Evolutionary conservation across 2,329 filamentous ascomycete genomes (phyloP), one percentile per base, ranked within the genome.

Genomic region (Talaromyces sp.): DNA sequence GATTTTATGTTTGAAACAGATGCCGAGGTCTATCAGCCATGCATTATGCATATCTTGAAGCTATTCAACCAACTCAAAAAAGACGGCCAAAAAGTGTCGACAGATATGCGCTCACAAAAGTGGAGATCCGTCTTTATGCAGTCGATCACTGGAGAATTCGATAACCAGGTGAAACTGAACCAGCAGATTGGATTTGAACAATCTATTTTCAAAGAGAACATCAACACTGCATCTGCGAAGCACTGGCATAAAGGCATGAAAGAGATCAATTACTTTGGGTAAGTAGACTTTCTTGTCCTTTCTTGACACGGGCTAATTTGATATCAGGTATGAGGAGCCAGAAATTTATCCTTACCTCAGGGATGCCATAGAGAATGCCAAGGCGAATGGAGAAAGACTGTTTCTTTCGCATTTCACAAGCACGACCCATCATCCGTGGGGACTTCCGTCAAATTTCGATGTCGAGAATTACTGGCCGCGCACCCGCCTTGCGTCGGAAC

Each of bases 201-300:
- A 33, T 59, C 63, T 0, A 65, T 75, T 13, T 63, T 65, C 33
- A 67, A 67, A 21, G 68, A 73, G 36, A 63, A 64, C 17, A 63
- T 75, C 7, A 61, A 60, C 5, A 59, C 66, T n/a, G 56, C 60
- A 5, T 56, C 51, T 1, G 67, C 71, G n/a, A 71, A 69, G 50
- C 63, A 72, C 61, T 77, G 63, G 60, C 71, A 61, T 63, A 58
- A 59, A 53, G 67, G 28, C 53, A 67, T 59, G 63, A 55, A 63
- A 41, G 66, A 70, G 54, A 64, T 71, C 58, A 78, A 78, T 60
- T 78, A 78, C 59, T 78, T 78, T 62, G 76, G 76, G 59, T 77
- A 61, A 53, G 67, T 40, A 64, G n/a, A n/a, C 53, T 64, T 31
- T 41, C 13, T 28, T 48, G 2, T n/a, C n/a, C 15, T 25, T 41